Percentiles rank a stretch among this genome's conserved stretches.
Evolutionary conservation across 768 basidiomycete species (phyloP).

Genomic region (Cystofilobasidium capitatum): DNA sequence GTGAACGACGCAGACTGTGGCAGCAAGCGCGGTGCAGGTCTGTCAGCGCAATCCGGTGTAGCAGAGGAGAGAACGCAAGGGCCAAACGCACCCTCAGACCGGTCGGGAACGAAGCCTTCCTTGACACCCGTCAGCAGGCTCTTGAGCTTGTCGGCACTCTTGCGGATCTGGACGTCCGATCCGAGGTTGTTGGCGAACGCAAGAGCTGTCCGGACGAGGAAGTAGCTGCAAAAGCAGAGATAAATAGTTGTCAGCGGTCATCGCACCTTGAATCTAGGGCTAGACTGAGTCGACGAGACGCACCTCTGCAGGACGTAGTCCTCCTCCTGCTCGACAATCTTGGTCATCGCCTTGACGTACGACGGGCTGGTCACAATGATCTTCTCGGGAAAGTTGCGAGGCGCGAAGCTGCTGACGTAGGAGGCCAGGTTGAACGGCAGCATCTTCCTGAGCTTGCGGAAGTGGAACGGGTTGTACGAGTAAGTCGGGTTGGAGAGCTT

Average conservation of each 20-base stretch:
- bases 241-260: too few species aligned
- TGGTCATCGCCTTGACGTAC: slow-evolving; percentile 58
- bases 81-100: slow-evolving; percentile 48
- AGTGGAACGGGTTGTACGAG: slow-evolving; percentile 74
- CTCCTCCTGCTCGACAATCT: slow-evolving; percentile 58
- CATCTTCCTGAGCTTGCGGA: slow-evolving; percentile 57
- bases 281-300: too few species aligned
- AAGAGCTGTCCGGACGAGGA: slow-evolving; percentile 66
- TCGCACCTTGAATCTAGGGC: too few species aligned
- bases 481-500: slow-evolving; percentile 65
- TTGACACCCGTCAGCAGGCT: slow-evolving; percentile 74
- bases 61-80: background rate
- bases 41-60: background rate
- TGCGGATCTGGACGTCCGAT: slow-evolving; percentile 64
- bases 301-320: slow-evolving; percentile 45
- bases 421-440: slow-evolving; percentile 68
- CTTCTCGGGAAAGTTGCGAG: slow-evolving; percentile 55
- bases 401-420: slow-evolving; percentile 79
- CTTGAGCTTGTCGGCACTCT: slow-evolving; percentile 57
- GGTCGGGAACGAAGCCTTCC: slow-evolving; percentile 71
- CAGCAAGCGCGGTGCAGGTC: background rate
- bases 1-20: slow-evolving; percentile 10
- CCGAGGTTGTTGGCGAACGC: slow-evolving; percentile 58
- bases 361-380: slow-evolving; percentile 76
- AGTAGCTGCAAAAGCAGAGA: slow-evolving; percentile 55